Percentiles rank a stretch among this genome's conserved stretches.
Conservation (phyloP, 176 grass and related monocot species). For the Paspalum vaginatum region DNA sequence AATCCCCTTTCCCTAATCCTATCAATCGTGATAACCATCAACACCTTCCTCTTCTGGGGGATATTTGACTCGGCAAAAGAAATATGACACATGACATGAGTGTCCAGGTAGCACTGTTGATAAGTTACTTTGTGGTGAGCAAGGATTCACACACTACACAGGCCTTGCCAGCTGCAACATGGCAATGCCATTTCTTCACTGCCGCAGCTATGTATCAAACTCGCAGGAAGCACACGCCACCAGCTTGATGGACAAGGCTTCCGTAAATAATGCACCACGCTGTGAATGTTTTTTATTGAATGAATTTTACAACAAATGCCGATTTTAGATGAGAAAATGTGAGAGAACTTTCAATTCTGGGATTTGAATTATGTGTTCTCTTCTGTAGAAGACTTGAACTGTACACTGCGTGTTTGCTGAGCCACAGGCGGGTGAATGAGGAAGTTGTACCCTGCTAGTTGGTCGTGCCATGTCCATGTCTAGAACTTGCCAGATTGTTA, state of each 20-base stretch:
- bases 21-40: background rate
- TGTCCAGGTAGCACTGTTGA: too few species aligned
- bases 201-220: background rate
- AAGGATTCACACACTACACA: background rate
- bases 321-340: background rate
- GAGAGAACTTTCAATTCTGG: background rate
- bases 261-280: background rate
- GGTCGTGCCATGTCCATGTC: background rate
- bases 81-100: too few species aligned
- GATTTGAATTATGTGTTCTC: background rate
- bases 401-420: background rate
- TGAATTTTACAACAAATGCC: background rate
- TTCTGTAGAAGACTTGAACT: background rate
- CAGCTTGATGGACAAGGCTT: background rate
- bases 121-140: background rate
- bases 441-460: background rate
- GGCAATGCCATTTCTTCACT: background rate
- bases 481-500: background rate
- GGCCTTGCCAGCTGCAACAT: background rate
- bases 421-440: background rate
- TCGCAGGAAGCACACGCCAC: background rate
- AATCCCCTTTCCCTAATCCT: background rate
- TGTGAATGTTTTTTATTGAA: background rate
- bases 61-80: too few species aligned
- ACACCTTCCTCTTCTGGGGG: background rate